Conservation (phyloP, 768 basidiomycete species). For the Tulasnella sp. region DNA sequence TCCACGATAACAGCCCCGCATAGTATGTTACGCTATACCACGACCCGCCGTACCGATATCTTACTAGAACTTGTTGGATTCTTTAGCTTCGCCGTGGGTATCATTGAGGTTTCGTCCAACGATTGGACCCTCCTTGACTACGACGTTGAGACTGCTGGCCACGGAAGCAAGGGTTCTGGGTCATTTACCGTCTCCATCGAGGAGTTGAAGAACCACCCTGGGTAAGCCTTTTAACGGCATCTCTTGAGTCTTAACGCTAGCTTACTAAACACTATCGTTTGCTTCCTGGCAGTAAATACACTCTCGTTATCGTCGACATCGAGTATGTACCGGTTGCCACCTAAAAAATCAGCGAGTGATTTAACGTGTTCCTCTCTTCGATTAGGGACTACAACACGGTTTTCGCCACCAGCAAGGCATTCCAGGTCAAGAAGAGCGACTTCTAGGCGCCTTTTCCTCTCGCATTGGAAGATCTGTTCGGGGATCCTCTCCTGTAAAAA, state of each 20-base stretch:
- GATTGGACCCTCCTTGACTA: neutral
- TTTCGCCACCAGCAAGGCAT: neutral
- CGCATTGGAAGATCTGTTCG: too few species aligned
- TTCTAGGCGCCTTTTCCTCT: neutral
- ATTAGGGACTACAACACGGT: neutral
- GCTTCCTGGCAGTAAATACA: neutral
- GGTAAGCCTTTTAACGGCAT: neutral
- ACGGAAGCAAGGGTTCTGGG: neutral
- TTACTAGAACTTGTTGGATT: neutral
- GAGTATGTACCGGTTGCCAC: neutral
- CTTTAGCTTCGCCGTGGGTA: neutral
- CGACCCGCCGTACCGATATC: too few species aligned
- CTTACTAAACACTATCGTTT: too few species aligned
- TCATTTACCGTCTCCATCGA: neutral
- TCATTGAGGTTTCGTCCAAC: neutral
- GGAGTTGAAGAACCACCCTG: neutral
- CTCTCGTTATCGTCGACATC: neutral
- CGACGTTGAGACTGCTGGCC: neutral
- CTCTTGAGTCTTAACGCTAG: neutral
- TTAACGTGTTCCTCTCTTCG: neutral
- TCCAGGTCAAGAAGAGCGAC: constrained; percentile 12
- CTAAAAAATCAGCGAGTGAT: too few species aligned
- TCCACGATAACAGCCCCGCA: neutral
- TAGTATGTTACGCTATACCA: neutral
- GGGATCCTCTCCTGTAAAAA: too few species aligned